Base-by-base conservation (phyloP, 139 green algal genomes). In the Tetratostichococcus sp. region DNA sequence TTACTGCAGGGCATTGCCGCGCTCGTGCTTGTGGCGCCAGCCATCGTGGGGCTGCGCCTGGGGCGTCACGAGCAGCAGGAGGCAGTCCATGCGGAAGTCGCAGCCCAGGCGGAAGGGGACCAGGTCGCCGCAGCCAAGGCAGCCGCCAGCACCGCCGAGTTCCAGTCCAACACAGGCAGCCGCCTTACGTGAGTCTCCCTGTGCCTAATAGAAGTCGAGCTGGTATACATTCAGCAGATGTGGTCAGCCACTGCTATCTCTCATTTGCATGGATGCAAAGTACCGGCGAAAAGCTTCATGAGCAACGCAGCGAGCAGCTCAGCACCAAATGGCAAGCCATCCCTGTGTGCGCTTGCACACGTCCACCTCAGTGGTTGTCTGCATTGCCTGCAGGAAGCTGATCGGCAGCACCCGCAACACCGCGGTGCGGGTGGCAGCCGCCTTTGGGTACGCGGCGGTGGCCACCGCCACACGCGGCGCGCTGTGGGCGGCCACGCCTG, bases 11-110 rank as follows among this genome's bases (percentile, higher is more conserved):
- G 76, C 31, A 43, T 90, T 16, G 76, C 65, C 0, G 88, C 73
- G 6, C 57, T 97, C 16, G 77, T 97, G 26, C 82, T 97, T 11
- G 86, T 97, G 33, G 89, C 89, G 5, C 92, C 92, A 22, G 92
- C 92, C 6, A 86, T 97, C 39, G 73, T 97, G 1, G 84, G 86
- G 19, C 35, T 87, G 1, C 84, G 71, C 57, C 34, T 74, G 32
- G 70, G 71, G 34, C 62, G 72, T 11, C 66, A 72, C 0, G 17
- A 67, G 34, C 57, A 58, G 30, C 43, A 25, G 67, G 25, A 65
- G 50, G 30, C 43, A 43, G 50, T 14, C 16, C 2, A 25, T 26
- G 19, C 14, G 19, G 50, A 62, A 26, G 14, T 17, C 2, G 50
- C 14, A 5, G 50, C 50, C 11, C 50, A n/a, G 50, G 17, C 22